Conservation (phyloP, 495 filamentous ascomycete genomes). For the Lepidopterella palustris region DNA sequence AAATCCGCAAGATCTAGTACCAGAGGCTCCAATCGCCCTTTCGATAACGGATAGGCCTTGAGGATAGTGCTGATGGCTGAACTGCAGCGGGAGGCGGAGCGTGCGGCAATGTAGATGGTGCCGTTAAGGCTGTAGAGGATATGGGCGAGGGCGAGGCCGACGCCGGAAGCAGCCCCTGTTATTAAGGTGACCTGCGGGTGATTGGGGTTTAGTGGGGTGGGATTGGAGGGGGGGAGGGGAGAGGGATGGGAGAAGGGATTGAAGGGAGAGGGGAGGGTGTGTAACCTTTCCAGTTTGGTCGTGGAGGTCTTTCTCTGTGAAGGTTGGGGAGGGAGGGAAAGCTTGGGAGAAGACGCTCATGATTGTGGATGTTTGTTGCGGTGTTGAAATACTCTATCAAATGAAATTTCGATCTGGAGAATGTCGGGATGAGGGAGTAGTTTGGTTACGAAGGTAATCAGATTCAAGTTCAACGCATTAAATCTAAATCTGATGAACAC, state of each 20-base stretch:
- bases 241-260: neutral
- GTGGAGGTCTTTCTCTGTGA: slow-evolving; percentile 12
- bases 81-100: slow-evolving; percentile 29
- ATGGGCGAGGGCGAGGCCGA: slow-evolving; percentile 39
- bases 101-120: slow-evolving; percentile 41
- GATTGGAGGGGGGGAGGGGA: neutral
- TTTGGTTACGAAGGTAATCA: too few species aligned
- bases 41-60: slow-evolving; percentile 6
- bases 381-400: too few species aligned
- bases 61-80: slow-evolving; percentile 37
- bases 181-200: slow-evolving; percentile 20
- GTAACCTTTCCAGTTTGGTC: slow-evolving; percentile 14
- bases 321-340: slow-evolving; percentile 16
- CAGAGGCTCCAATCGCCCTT: slow-evolving; percentile 41
- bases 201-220: neutral
- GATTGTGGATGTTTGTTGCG: too few species aligned
- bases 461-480: too few species aligned
- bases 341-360: slow-evolving; percentile 19
- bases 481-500: too few species aligned
- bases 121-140: slow-evolving; percentile 40
- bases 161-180: slow-evolving; percentile 27
- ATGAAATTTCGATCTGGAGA: too few species aligned
- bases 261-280: neutral
- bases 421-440: too few species aligned
- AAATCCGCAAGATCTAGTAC: slow-evolving; percentile 42